Conservation (phyloP, 192 early-diverging fungal species). For the Rhizophlyctis rosea region DNA sequence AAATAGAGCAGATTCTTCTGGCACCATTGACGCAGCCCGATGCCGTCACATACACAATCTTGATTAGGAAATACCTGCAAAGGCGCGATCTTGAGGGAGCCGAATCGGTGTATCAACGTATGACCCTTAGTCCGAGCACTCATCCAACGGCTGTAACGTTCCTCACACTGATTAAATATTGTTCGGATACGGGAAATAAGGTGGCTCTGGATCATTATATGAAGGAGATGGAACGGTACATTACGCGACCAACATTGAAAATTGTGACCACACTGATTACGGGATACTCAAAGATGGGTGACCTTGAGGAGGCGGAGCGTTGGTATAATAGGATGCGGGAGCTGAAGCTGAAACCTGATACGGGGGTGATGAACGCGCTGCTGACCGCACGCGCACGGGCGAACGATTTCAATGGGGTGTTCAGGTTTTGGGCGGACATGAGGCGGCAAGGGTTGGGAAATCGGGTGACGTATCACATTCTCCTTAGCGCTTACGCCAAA, state of each 20-base stretch:
- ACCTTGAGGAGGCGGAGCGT: neutral
- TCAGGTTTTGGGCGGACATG: neutral
- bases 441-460: neutral
- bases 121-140: neutral
- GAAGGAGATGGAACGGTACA: neutral
- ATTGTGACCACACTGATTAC: slow-evolving; percentile 2
- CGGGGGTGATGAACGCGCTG: slow-evolving; percentile 1
- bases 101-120: slow-evolving; percentile 1
- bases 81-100: neutral
- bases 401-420: neutral
- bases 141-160: slow-evolving; percentile 4
- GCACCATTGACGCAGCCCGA: too few species aligned
- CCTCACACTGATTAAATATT: slow-evolving; percentile 11
- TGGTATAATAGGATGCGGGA: neutral
- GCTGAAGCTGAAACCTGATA: neutral
- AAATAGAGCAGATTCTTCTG: neutral
- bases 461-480: neutral
- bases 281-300: neutral
- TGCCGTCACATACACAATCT: neutral
- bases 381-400: neutral
- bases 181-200: neutral
- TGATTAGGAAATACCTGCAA: neutral
- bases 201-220: neutral
- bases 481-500: neutral
- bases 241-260: neutral